Conservation (phyloP, 2,329 filamentous ascomycete genomes). For the Chaetomiaceae sp. region DNA sequence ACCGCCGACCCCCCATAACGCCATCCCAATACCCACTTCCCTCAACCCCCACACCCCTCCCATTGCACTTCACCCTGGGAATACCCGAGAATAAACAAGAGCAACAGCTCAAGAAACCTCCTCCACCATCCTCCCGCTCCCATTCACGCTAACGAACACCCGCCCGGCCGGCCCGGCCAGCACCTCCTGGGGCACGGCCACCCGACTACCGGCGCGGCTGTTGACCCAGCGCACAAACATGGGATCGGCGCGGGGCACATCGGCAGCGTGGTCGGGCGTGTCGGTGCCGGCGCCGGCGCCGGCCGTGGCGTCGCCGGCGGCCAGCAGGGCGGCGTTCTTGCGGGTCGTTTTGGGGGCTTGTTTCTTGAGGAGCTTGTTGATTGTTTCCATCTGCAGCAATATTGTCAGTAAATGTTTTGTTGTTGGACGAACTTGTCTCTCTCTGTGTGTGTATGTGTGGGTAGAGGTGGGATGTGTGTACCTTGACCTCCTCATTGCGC, state of each 20-base stretch:
- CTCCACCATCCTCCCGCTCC: conserved; percentile 47
- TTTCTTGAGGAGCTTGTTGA: conserved; percentile 84
- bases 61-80: no score
- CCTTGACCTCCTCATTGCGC: conserved; percentile 59
- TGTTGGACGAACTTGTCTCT: no score
- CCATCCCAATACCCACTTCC: no score
- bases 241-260: conserved; percentile 47
- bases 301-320: conserved; percentile 42
- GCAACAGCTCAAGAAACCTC: conserved; percentile 37
- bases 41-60: no score
- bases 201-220: conserved; percentile 54
- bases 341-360: conserved; percentile 69
- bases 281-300: no score
- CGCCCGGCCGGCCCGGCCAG: conserved; percentile 55
- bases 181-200: conserved; percentile 65
- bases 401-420: no score
- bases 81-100: background rate
- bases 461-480: conserved; percentile 22
- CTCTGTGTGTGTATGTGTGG: no score
- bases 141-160: conserved; percentile 43
- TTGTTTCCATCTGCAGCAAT: conserved; percentile 76
- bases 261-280: conserved; percentile 42
- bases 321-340: conserved; percentile 38
- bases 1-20: no score
- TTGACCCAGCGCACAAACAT: conserved; percentile 66